Conservation (phyloP, 495 filamentous ascomycete species). For the Lophium mytilinum region DNA sequence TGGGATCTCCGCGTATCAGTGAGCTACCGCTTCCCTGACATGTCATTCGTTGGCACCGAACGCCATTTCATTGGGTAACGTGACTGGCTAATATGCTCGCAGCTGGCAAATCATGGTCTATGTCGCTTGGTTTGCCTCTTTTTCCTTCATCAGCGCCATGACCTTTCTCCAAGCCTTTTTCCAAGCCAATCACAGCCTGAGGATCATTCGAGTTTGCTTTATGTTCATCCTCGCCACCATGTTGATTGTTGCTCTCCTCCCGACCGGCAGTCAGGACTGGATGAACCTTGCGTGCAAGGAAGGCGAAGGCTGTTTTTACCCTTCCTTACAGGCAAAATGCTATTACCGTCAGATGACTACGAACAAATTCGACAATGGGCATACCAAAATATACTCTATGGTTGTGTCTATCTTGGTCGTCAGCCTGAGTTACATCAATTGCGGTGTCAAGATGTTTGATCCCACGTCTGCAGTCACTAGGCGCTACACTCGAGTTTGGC, state of each 20-base stretch:
- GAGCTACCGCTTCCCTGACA: no score
- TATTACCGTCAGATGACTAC: constrained; percentile 11
- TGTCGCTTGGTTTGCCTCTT: constrained; percentile 37
- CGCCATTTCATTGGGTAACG: no score
- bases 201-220: constrained; percentile 9
- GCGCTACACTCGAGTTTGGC: constrained; percentile 2
- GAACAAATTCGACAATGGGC: neutral
- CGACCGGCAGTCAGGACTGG: constrained; percentile 17
- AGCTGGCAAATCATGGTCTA: constrained; percentile 33
- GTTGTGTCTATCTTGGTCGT: constrained; percentile 12
- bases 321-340: constrained; percentile 2
- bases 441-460: constrained; percentile 14
- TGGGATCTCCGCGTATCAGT: constrained; percentile 29
- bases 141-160: constrained; percentile 36
- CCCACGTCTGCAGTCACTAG: constrained; percentile 8
- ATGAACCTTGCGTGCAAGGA: constrained; percentile 2
- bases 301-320: constrained; percentile 9
- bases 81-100: no score
- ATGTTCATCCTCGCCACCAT: constrained; percentile 10
- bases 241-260: constrained; percentile 10
- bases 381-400: constrained; percentile 17
- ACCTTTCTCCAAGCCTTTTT: constrained; percentile 25
- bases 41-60: no score
- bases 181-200: constrained; percentile 5
- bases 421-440: constrained; percentile 6